Evolutionary conservation across 768 basidiomycete species (phyloP), one percentile per base, ranked within the genome.

Genomic region (Leccinum ochraceum): DNA sequence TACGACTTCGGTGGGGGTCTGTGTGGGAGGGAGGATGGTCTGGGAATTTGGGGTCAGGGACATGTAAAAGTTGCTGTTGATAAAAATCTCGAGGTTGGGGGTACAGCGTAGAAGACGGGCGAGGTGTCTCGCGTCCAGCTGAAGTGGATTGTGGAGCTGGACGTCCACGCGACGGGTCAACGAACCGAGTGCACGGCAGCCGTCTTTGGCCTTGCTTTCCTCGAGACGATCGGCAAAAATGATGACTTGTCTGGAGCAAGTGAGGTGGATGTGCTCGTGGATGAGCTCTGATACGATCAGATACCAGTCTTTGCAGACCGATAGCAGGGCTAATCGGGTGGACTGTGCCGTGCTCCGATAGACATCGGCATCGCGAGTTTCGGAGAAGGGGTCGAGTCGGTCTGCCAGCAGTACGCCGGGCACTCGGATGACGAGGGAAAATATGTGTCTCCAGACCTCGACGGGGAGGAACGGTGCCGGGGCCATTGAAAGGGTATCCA

Each of bases 81-180:
- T 62, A 59, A 79, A 81, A 36, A 80, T 78, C 62, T 76, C 63
- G 44, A 82, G 74, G 58, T 79, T 81, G 7, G 80, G 80, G 1
- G 78, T 79, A 58, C 74, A 75, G 14, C 66, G 68, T 36, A 82
- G 61, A 17, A 82, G 68, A 10, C 80, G 77, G 11, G 74, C 66
- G 22, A 80, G 69, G 51, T 67, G 62, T 1, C 6, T 44, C 13
- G 58, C 58, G 6, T 63, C 63, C 37, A 53, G 54, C 14, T 64
- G 66, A n/a, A 69, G 75, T 13, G 69, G 58, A 20, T 75, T 75
- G 5, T 72, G 65, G 48, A 82, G 75, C 6, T 68, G 70, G 48
- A 81, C 73, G 52, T 82, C 81, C 50, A 82, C 71, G 6, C 81
- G 74, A 3, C 67, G 73, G n/a, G 78, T 78, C 57, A 73, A 66